Evolutionary conservation across 768 basidiomycete genomes (phyloP), one percentile per base, ranked within the genome.

Genomic region (Heimioporus sp.): DNA sequence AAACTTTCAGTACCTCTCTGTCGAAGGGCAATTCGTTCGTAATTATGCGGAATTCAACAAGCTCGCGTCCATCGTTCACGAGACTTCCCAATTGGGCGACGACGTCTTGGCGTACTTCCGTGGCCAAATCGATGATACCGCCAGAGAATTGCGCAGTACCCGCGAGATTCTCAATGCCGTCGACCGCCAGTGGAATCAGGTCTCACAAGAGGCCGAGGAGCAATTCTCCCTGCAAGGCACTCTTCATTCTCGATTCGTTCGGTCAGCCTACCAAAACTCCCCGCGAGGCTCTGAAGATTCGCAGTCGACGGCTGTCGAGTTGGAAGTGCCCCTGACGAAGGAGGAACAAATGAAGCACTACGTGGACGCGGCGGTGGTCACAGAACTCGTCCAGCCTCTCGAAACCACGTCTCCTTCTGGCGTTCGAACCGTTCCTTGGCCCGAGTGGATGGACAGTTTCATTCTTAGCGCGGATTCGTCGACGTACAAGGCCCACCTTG

Each of bases 261-360:
- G 34, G 20, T 37, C 62, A 51, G 48, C 50, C 47, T 58, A 64
- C 37, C 72, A 75, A 37, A 70, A 72, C n/a, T 65, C 67, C 1
- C 74, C 79, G 13, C 76, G 83, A 48, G 84, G 80, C 43, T 87
- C 86, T n/a, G 79, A 80, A 61, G 85, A 86, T 63, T 87, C 86
- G 1, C 78, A 82, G 48, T 62, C 62, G 20, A 87, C 85, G 0
- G 75, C 75, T 16, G 81, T 85, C 21, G 59, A 56, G 19, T 36
- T 59, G 39, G 61, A 63, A 47, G 35, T 21, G 7, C 39, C 31
- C 6, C 32, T 51, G 2, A 19, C 47, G 12, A 67, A 65, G 45
- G 55, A 43, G 12, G 56, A 58, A 16, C 49, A 60, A 35, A 36
- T n/a, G 12, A 64, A 61, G 38, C 36, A 39, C 35, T 61, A 62